Base-by-base conservation (phyloP, 768 basidiomycete species). In the Termitomyces sp. region DNA sequence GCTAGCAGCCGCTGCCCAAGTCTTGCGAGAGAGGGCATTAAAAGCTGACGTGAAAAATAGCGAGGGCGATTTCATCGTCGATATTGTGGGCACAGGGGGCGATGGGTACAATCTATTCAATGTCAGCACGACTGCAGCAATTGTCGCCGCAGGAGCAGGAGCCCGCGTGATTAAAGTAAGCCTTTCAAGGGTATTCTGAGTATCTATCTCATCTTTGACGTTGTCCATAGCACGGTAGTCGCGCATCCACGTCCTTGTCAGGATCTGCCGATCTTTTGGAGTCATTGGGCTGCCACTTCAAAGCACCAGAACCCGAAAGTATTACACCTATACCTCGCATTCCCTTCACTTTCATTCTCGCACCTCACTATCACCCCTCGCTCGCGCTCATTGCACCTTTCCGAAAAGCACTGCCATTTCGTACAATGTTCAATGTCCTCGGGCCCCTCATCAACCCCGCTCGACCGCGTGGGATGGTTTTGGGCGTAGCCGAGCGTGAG, bases 61-160 rank as follows among this genome's bases (percentile, higher is more conserved):
- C 2, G 80, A 86, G 44, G 70, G 76, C 5, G 92, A 95, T 69
- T 92, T 91, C 55, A 81, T 91, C 14, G 88, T 76, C 18, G 73
- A 76, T 49, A 92, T 96, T 57, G 94, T 96, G 22, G 94, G 94
- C 2, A 94, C 93, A 0, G 94, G 96, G 11, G 96, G 97, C 7
- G 97, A 98, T 71, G 94, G 94, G 0, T 85, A 94, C 71, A 91
- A 98, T 66, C 87, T 95, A 0, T 98, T 94, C 81, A 98, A 98
- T 68, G 95, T 98, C 53, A 95, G 93, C 68, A 98, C 96, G 1
- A 88, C 92, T 2, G 95, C 96, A 2, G 95, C 83, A 0, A 82
- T 99, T 60, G 91, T 98, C 20, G 96, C 95, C 30, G 94, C 94
- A 24, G 96, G 95, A 14, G 91, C 94, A 7, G 96, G 96, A 5